phyloP scores from a whole-genome alignment of 257 asterid genomes.

The Petunia secreta region DNA sequence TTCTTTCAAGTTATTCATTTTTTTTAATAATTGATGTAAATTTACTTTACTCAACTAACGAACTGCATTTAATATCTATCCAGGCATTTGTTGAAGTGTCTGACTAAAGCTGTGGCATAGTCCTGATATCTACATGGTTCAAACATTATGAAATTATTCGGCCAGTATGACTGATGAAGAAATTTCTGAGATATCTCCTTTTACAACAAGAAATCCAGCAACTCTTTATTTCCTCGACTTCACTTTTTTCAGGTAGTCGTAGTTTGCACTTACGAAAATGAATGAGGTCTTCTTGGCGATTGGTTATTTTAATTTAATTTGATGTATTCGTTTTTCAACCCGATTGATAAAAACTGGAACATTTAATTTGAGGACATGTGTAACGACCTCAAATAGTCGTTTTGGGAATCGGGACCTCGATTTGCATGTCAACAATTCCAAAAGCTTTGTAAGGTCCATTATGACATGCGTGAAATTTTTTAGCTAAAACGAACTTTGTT shows the following conservation, averaged over 20 bases:
- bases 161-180: constrained; percentile 91
- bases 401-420: too few relatives aligned
- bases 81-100: constrained; percentile 87
- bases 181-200: constrained; percentile 69
- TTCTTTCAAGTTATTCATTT: background rate
- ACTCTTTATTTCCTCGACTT: constrained; percentile 77
- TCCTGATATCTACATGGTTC: constrained; percentile 95
- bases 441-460: too few relatives aligned
- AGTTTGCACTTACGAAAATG: background rate
- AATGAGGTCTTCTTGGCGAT: too few relatives aligned
- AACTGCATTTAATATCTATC: constrained; percentile 29
- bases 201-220: constrained; percentile 60
- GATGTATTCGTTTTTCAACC: too few relatives aligned
- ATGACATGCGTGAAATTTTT: too few relatives aligned
- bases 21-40: background rate
- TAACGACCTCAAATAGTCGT: too few relatives aligned
- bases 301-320: too few relatives aligned
- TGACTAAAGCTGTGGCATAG: constrained; percentile 74
- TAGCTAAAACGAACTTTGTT: too few relatives aligned
- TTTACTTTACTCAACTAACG: constrained; percentile 1
- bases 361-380: too few relatives aligned
- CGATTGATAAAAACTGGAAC: too few relatives aligned
- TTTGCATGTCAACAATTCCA: too few relatives aligned
- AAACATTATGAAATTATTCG: constrained; percentile 79
- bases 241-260: constrained; percentile 77